Conservation (phyloP, 169 alveolate genomes). For the Plasmodium inui region DNA sequence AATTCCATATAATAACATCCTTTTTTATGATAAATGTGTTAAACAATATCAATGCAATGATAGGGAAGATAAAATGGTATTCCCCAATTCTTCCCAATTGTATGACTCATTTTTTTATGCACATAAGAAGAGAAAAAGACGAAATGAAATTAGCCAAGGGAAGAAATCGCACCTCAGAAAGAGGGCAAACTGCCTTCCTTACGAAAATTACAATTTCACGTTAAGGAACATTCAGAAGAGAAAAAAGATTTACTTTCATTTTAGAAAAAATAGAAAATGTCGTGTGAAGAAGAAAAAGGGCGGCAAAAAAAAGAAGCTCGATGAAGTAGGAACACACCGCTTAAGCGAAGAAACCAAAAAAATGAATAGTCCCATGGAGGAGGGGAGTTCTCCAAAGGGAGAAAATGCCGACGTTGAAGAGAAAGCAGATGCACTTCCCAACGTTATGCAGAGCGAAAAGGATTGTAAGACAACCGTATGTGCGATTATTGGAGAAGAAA, state of each 20-base stretch:
- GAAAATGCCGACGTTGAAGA: background rate
- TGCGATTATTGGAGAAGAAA: background rate
- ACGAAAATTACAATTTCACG: slow-evolving; percentile 44
- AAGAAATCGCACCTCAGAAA: background rate
- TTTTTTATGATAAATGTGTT: slow-evolving; percentile 18
- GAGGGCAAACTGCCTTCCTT: background rate
- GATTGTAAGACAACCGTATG: background rate
- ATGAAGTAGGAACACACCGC: background rate
- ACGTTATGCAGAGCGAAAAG: background rate
- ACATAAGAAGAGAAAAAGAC: slow-evolving; percentile 28
- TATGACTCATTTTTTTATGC: slow-evolving; percentile 23
- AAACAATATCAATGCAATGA: slow-evolving; percentile 13
- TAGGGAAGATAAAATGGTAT: slow-evolving; percentile 6
- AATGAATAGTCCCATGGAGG: background rate
- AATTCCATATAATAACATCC: slow-evolving; percentile 25
- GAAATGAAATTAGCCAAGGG: slow-evolving; percentile 8
- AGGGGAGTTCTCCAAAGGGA: background rate
- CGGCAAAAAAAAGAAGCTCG: background rate
- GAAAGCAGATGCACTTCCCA: background rate
- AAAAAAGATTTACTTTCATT: slow-evolving; percentile 2
- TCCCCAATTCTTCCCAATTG: slow-evolving; percentile 1
- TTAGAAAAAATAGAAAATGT: background rate
- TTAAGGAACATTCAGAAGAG: slow-evolving; percentile 34
- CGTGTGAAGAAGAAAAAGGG: background rate
- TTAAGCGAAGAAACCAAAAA: background rate